Percentiles rank a stretch among this genome's conserved stretches.
Evolutionary conservation across 768 basidiomycete species (phyloP).

Genomic region (Collybia sp.): DNA sequence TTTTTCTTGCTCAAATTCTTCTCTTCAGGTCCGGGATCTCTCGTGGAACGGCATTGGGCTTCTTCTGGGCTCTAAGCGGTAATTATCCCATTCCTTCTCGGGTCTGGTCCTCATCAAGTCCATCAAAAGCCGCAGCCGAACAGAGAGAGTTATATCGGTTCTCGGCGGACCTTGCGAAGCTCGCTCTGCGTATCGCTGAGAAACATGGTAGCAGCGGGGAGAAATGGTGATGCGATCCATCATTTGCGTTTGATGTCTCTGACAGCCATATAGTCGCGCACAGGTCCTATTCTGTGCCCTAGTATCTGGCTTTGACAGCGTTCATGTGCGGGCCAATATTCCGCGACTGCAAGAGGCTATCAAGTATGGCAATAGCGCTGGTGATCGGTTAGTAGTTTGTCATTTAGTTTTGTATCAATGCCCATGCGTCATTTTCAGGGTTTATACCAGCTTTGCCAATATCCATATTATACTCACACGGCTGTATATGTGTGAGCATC

Average conservation of each 20-base stretch:
- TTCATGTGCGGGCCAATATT: constrained; percentile 59
- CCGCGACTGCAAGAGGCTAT: constrained; percentile 57
- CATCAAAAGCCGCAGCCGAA: constrained; percentile 48
- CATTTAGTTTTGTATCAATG: background rate
- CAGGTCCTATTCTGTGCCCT: constrained; percentile 56
- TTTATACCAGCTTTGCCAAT: constrained; percentile 57
- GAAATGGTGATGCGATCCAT: constrained; percentile 47
- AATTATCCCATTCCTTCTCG: constrained; percentile 1
- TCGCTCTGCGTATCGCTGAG: constrained; percentile 66
- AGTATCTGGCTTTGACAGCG: constrained; percentile 65
- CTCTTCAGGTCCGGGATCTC: constrained; percentile 56
- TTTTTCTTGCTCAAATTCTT: background rate
- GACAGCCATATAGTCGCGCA: constrained; percentile 40
- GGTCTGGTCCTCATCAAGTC: too few species aligned
- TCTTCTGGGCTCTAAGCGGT: constrained; percentile 72
- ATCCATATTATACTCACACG: constrained; percentile 50
- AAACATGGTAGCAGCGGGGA: constrained; percentile 57
- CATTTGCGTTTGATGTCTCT: background rate
- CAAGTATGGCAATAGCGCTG: constrained; percentile 61
- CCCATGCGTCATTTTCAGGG: constrained; percentile 25
- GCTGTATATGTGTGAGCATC: constrained; percentile 57
- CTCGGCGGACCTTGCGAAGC: constrained; percentile 60
- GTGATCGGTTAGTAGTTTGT: constrained; percentile 45
- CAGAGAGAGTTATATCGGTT: constrained; percentile 61
- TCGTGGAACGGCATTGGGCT: constrained; percentile 63